phyloP scores from a whole-genome alignment of 345 rosid genomes.

The Nasturtium officinale region DNA sequence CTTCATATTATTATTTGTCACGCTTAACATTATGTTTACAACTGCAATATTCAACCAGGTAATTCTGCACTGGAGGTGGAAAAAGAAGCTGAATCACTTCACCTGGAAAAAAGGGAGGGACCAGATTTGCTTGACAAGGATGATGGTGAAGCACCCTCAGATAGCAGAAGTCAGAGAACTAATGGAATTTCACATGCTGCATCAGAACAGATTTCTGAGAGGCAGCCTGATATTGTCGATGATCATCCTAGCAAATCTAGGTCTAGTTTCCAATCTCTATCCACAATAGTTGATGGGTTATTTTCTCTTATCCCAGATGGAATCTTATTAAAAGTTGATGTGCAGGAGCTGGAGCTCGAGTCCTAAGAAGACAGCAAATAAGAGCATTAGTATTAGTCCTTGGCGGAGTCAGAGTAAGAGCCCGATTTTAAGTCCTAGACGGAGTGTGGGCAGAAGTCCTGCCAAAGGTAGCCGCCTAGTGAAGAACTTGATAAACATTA shows the following conservation, averaged over 20 bases:
- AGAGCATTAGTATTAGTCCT: conserved; percentile 85
- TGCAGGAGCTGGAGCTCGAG: conserved; percentile 93
- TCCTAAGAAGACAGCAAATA: conserved; percentile 78
- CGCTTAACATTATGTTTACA: not conserved
- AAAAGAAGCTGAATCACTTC: conserved; percentile 55
- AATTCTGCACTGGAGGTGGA: conserved; percentile 32
- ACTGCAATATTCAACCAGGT: conserved; percentile 46
- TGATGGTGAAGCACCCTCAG: conserved; percentile 53
- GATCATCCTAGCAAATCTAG: conserved; percentile 89
- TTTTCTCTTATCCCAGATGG: conserved; percentile 48
- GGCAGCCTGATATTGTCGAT: conserved; percentile 82
- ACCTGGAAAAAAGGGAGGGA: conserved; percentile 48
- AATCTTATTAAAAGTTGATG: conserved; percentile 60
- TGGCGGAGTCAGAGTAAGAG: conserved; percentile 70
- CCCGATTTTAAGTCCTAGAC: conserved; percentile 60
- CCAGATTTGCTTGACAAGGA: conserved; percentile 52
- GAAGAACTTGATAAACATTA: conserved; percentile 43
- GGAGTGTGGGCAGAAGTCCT: conserved; percentile 47
- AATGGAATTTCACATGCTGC: conserved; percentile 54
- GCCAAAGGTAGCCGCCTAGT: conserved; percentile 43
- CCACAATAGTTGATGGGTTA: conserved; percentile 49
- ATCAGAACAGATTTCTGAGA: conserved; percentile 63
- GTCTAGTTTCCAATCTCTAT: conserved; percentile 56
- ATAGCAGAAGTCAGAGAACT: conserved; percentile 61
- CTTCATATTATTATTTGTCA: not conserved